Percentiles rank a stretch among this genome's conserved stretches.
These are phyloP conservation scores for Colletotrichum lentis DNA, from an alignment of 2,329 filamentous ascomycete genomes.

Conservation along the genomic window DNA sequence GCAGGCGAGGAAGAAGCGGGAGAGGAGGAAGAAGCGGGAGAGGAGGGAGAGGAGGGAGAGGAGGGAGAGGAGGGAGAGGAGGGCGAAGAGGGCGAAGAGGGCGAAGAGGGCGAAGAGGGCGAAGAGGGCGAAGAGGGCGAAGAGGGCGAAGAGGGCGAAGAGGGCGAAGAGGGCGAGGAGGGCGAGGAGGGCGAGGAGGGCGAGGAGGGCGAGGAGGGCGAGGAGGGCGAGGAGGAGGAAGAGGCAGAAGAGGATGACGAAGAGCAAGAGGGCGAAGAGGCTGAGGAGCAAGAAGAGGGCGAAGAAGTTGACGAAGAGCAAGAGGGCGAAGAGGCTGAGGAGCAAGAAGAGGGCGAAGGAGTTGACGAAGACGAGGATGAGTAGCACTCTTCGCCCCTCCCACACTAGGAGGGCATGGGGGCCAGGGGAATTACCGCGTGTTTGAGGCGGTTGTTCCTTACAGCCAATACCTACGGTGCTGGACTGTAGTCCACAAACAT, in stretches of 20 bases:
- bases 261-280: neutral
- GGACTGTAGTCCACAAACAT: no score
- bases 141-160: conserved; percentile 41
- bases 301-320: conserved; percentile 1
- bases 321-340: neutral
- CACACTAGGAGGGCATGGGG: conserved; percentile 1
- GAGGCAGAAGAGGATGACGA: neutral
- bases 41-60: conserved; percentile 16
- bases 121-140: conserved; percentile 35
- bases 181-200: neutral
- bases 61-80: conserved; percentile 31
- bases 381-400: conserved; percentile 1
- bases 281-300: neutral
- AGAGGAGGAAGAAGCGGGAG: conserved; percentile 33
- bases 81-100: conserved; percentile 41
- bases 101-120: conserved; percentile 35
- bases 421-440: neutral
- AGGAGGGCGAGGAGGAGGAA: neutral
- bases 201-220: neutral
- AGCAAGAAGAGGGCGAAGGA: conserved; percentile 1
- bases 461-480: no score
- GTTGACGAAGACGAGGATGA: conserved; percentile 11
- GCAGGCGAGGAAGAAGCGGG: conserved; percentile 34
- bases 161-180: conserved; percentile 41
- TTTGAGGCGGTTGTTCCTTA: neutral